Evolutionary conservation across 768 basidiomycete genomes (phyloP), one percentile per base, ranked within the genome.

Genomic region (Auriscalpium vulgare): DNA sequence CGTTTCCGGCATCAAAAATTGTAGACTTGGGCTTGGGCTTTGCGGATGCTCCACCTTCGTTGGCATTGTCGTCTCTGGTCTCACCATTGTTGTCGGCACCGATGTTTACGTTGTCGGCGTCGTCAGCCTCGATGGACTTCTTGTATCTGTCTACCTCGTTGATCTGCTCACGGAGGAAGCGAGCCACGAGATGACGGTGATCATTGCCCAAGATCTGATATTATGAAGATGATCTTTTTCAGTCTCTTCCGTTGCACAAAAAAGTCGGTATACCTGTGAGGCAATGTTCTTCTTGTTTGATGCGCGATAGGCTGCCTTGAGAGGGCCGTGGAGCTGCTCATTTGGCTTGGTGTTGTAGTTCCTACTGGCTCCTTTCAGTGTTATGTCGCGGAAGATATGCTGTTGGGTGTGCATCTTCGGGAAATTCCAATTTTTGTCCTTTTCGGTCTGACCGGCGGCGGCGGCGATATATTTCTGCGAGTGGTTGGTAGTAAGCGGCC

Each of bases 241-340:
- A n/a, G 19, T 5, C 3, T 47, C n/a, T 13, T 13, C 11, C 2
- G n/a, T 3, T 47, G 4, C 21, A 47, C 11, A 21, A 10, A 3
- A 47, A 5, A 43, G n/a, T 11, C n/a, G 2, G 16, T 4, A 2
- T 23, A 72, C 73, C 65, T 74, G 72, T 0, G 44, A 37, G 0
- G 63, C 69, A 34, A 72, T 62, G 50, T 73, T 47, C 47, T 69
- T 70, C 58, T 69, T 69, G 51, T 75, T 74, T 1, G 71, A 71
- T 3, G 29, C 36, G 6, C 54, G 59, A 43, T 72, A 74, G 4
- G 56, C 60, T 1, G 56, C 61, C 44, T 69, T 70, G 2, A 70
- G 45, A 1, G 66, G 54, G 0, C 66, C 57, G 55, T 75, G 70
- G 29, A 66, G 56, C 1, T 65, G 58, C 47, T 75, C 71, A 53